Base-by-base conservation (phyloP, 202 grass and related monocot species). In the Cymbopogon flexuosus region DNA sequence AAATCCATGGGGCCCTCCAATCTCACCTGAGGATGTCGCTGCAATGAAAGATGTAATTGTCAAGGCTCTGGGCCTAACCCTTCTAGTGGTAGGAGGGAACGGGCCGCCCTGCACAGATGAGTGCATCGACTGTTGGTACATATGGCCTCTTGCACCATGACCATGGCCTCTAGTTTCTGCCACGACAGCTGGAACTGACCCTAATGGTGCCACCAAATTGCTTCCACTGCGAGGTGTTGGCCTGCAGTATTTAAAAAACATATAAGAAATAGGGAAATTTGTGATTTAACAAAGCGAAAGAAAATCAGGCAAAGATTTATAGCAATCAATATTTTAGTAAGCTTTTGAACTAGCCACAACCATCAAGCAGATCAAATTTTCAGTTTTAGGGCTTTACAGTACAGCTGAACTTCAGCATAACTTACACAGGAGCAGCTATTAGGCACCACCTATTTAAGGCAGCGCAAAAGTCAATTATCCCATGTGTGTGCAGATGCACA, bases 1-100 rank as follows among this genome's bases (percentile, higher is more conserved):
- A 73, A 94, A 94, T 59, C 78, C 91, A 87, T 91, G 85, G 40
- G 77, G 79, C 2, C 78, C 80, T 64, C 85, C 88, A 54, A 85
- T 54, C 70, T 94, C 88, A 51, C 81, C 84, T 29, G 92, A 73
- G 19, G 92, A 87, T 59, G 91, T 19, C 14, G 92, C 74, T 41
- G 91, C 84, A 42, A 94, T 81, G 8, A 90, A 94, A 76, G 92
- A 94, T 8, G 87, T 86, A 60, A 91, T 84, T 31, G 92, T 77
- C 73, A 91, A 51, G 43, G 89, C 92, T 84, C 92, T 91, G 6
- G 89, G 92, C 65, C 92, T 94, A 21, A 91, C 85, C 77, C 92
- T 91, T 70, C 92, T 87, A 33, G 83, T 80, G 41, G 89, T 79
- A 62, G 83, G 76, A 75, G 85, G 76, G 67, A 91, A 93, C 30